Evolutionary conservation across 1,139 yeast species (phyloP), one percentile per base, ranked within the genome.

Genomic region (Candida buenavistaensis): DNA sequence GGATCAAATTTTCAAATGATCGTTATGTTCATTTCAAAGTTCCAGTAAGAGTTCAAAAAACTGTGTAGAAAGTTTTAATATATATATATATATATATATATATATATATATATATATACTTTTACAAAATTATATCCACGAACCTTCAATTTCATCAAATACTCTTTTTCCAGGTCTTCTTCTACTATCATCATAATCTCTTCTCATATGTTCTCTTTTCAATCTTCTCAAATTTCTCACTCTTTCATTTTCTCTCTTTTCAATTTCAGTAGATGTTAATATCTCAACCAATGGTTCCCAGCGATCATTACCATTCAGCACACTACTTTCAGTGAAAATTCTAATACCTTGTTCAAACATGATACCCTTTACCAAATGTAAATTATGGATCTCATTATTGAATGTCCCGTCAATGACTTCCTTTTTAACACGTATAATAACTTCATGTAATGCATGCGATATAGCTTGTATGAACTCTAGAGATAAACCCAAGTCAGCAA

Each of bases 241-340:
- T 52, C 95, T 81, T 60, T 94, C 98, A 46, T 90, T 88, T 55
- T 92, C 97, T 44, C 97, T 76, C 62, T 86, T 84, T 54, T 90
- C 97, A 39, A 92, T 88, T 61, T 92, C 98, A 74, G 92, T 90
- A 32, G 88, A 92, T 1, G 95, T 81, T 41, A 92, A 70, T 6
- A 79, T 77, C 58, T 90, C 97, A 3, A 92, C 83, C 23, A 80
- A 73, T 9, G 99, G 98, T 35, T 85, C 83, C 95, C 97, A 92
- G 23, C 79, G 84, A 33, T 82, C 88, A 28, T 67, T 70, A 1
- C 75, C 75, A 45, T 67, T 69, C 40, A 60, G 70, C 7, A 64
- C 53, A 46, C 75, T 69, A 22, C 62, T 59, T 47, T 70, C 76
- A 2, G 75, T 70, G 4, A 68, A 58, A 13, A 70, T 69, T 37